Base-by-base conservation (phyloP, 228 moss, liverwort and hornwort species). In the Sphagnum fallax region DNA sequence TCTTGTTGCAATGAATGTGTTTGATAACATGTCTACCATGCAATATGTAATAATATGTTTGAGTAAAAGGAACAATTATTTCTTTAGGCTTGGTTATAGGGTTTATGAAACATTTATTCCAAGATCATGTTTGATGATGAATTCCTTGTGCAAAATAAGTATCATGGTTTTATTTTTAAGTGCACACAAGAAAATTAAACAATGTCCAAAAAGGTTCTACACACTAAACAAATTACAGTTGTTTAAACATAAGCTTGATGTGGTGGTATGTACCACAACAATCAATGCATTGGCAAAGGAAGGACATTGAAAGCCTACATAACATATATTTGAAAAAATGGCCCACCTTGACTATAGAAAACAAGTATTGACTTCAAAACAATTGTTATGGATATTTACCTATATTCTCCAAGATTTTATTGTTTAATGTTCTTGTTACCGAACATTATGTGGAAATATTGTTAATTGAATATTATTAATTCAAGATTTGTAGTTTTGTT, bases 261-360 rank as follows among this genome's bases (percentile, higher is more conserved):
- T 86, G 50, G 82, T 86, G 50, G 86, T 82, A 63, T 86, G 86
- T 82, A 86, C 80, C 73, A 82, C 82, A 10, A 72, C 86, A 51
- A 86, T 86, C 53, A 86, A 80, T 71, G 86, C 86, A 18, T 59
- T 86, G 57, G 86, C 82, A 4, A 86, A 82, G 69, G 79, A 79
- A 11, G 81, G 82, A 52, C 79, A 86, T 60, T 86, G 80, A 82
- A 64, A 82, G 74, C 86, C 82, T 61, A 82, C 86, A 15, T 82
- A 86, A 75, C 55, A 73, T 10, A 86, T 82, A 60, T 88, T 88
- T 70, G 49, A 48, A 51, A 71, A 72, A 66, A 88, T 88, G 87
- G 72, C 70, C 63, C 50, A 71, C 75, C 82, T 86, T 11, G 75
- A 77, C 79, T 85, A 59, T 15, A 6, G 2, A 32, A 32, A 32